Percentiles rank a stretch among this genome's conserved stretches.
Conservation (phyloP, 805 yeast species). For the Wickerhamomyces strasburgensis region DNA sequence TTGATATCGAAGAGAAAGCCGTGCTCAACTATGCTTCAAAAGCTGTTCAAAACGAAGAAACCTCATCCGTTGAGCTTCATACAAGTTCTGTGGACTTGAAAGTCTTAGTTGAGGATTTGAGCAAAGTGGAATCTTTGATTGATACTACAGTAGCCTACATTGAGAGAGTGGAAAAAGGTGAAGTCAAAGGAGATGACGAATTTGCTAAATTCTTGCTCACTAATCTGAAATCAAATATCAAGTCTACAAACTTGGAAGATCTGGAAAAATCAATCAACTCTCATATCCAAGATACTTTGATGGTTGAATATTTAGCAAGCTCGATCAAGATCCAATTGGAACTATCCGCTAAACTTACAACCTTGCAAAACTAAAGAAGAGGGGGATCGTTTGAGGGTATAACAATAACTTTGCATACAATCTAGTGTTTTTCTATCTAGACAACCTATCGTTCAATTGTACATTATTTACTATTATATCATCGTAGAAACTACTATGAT, state of each 20-base stretch:
- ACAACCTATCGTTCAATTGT: no score
- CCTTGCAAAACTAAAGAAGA: constrained; percentile 28
- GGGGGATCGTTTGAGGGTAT: no score
- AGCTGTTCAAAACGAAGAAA: constrained; percentile 26
- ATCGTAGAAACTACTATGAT: no score
- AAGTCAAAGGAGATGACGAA: constrained; percentile 45
- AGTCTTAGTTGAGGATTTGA: constrained; percentile 42
- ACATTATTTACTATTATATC: no score
- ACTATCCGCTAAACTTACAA: constrained; percentile 68
- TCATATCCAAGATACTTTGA: constrained; percentile 73
- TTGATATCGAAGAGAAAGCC: constrained; percentile 54
- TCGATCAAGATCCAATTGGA: constrained; percentile 83
- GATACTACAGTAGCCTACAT: constrained; percentile 47
- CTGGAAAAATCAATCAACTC: constrained; percentile 59
- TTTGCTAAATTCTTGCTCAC: constrained; percentile 65
- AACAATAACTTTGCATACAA: no score
- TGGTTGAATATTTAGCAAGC: constrained; percentile 77
- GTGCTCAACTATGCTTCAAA: constrained; percentile 45
- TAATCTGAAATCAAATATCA: constrained; percentile 47
- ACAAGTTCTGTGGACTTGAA: constrained; percentile 38
- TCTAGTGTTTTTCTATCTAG: no score
- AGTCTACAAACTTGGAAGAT: constrained; percentile 40
- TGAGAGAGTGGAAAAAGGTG: constrained; percentile 35
- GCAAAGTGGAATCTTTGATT: constrained; percentile 41
- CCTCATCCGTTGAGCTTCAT: constrained; percentile 25